Evolutionary conservation across 345 rosid species (phyloP).

Genomic region (Jatropha curcas): DNA sequence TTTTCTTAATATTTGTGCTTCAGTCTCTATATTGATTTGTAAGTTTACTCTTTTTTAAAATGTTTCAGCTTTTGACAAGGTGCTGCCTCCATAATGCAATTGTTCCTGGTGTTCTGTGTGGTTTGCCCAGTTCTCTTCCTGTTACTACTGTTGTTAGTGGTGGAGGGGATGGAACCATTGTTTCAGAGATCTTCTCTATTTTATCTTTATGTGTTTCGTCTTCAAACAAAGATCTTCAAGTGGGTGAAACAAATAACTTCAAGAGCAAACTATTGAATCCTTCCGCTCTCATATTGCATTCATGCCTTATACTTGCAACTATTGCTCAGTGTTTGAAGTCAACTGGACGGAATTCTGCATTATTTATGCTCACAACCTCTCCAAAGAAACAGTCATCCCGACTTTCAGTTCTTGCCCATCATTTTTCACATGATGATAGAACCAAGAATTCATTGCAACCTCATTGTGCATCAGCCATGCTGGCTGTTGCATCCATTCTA

Average conservation of each 20-base stretch:
- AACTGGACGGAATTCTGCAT: conserved; percentile 82
- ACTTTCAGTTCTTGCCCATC: conserved; percentile 72
- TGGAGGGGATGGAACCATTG: conserved; percentile 89
- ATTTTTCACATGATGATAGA: conserved; percentile 64
- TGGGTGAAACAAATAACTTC: conserved; percentile 49
- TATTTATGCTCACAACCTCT: conserved; percentile 82
- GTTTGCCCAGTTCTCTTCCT: conserved; percentile 86
- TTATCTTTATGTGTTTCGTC: conserved; percentile 57
- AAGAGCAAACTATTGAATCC: conserved; percentile 64
- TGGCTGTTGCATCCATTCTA: conserved; percentile 87
- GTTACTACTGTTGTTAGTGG: conserved; percentile 83
- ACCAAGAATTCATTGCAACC: conserved; percentile 54
- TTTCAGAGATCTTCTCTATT: conserved; percentile 77
- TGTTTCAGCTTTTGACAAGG: conserved; percentile 80
- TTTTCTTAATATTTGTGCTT: too few relatives aligned
- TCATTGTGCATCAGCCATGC: conserved; percentile 87
- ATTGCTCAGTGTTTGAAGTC: conserved; percentile 84
- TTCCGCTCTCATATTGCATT: conserved; percentile 50
- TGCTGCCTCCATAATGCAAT: conserved; percentile 81
- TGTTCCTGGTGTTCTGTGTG: conserved; percentile 79
- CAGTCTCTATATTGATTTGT: too few relatives aligned
- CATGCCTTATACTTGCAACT: conserved; percentile 70
- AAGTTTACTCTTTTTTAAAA: not conserved
- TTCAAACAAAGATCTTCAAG: conserved; percentile 54
- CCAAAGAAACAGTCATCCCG: conserved; percentile 82